Evolutionary conservation across 78 protist genomes (phyloP).

Genomic region (Dictyostelium brefeldianum): DNA sequence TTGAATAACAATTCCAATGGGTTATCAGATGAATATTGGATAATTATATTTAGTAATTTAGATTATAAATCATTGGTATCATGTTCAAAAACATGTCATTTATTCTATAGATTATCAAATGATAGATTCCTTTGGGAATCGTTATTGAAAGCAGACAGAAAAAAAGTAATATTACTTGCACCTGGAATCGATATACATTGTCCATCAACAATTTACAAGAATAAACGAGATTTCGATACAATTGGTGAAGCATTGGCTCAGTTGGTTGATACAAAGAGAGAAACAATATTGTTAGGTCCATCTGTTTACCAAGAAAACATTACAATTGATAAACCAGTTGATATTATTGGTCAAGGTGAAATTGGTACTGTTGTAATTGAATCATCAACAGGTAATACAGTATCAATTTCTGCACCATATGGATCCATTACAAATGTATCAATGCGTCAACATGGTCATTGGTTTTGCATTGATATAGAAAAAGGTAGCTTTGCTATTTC

Average conservation of each 20-base stretch:
- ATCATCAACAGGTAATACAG: constrained; percentile 28
- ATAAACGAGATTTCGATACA: constrained; percentile 43
- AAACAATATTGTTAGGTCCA: constrained; percentile 39
- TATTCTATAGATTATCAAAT: constrained; percentile 47
- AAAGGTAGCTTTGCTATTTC: constrained; percentile 50
- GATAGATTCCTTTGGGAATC: constrained; percentile 60
- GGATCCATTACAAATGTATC: constrained; percentile 38
- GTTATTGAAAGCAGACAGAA: constrained; percentile 42
- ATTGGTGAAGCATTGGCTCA: constrained; percentile 38
- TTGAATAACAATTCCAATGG: constrained; percentile 3
- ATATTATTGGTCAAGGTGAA: constrained; percentile 63
- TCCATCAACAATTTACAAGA: constrained; percentile 31
- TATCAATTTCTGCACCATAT: constrained; percentile 51
- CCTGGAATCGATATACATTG: constrained; percentile 3
- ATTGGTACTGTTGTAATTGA: constrained; percentile 26
- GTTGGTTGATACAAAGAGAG: constrained; percentile 4
- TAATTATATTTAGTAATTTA: constrained; percentile 20
- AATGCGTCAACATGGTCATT: constrained; percentile 65
- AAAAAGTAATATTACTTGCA: constrained; percentile 38
- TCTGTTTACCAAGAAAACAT: constrained; percentile 42
- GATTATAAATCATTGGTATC: constrained; percentile 37
- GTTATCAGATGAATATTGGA: constrained; percentile 73
- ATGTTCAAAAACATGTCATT: constrained; percentile 26
- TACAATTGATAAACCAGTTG: constrained; percentile 57
- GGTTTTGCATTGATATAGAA: constrained; percentile 81